phyloP scores from a whole-genome alignment of 1,139 yeast genomes.

The Scheffersomyces quercinus region DNA sequence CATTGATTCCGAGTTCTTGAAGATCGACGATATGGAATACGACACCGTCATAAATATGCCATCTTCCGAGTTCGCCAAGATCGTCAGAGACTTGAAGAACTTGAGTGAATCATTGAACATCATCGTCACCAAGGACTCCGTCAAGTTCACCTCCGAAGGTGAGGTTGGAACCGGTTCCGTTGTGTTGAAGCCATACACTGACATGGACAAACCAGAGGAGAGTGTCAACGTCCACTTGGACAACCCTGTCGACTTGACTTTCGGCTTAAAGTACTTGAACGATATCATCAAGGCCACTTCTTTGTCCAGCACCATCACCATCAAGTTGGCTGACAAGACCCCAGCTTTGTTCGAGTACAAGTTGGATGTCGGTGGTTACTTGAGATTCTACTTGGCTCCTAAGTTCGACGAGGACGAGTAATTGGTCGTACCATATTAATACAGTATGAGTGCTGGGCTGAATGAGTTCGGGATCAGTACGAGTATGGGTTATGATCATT shows the following conservation, averaged over 20 bases:
- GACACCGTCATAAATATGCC: slow-evolving; percentile 89
- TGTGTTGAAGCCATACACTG: slow-evolving; percentile 80
- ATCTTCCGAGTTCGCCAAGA: slow-evolving; percentile 81
- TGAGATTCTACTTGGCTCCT: slow-evolving; percentile 96
- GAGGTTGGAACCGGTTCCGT: slow-evolving; percentile 89
- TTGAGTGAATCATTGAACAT: slow-evolving; percentile 86
- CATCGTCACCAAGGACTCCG: slow-evolving; percentile 87
- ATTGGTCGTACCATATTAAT: slow-evolving; percentile 7
- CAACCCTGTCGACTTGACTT: slow-evolving; percentile 85
- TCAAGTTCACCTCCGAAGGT: slow-evolving; percentile 88
- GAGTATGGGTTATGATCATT: no score
- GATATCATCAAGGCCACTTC: slow-evolving; percentile 92
- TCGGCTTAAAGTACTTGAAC: slow-evolving; percentile 86
- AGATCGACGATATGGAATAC: slow-evolving; percentile 92
- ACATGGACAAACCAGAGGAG: slow-evolving; percentile 77
- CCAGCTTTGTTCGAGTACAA: slow-evolving; percentile 95
- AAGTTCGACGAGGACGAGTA: slow-evolving; percentile 90
- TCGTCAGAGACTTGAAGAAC: slow-evolving; percentile 83
- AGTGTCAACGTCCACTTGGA: slow-evolving; percentile 75
- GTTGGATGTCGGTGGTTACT: slow-evolving; percentile 83
- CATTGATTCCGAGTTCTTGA: slow-evolving; percentile 91
- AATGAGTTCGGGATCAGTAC: no score
- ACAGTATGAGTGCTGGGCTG: slow-evolving; percentile 2
- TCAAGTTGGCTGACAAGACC: slow-evolving; percentile 85
- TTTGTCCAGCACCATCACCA: slow-evolving; percentile 72